Evolutionary conservation across 371 early-diverging fungal species (phyloP), one percentile per base, ranked within the genome.

Genomic region (Mucor saturninus): DNA sequence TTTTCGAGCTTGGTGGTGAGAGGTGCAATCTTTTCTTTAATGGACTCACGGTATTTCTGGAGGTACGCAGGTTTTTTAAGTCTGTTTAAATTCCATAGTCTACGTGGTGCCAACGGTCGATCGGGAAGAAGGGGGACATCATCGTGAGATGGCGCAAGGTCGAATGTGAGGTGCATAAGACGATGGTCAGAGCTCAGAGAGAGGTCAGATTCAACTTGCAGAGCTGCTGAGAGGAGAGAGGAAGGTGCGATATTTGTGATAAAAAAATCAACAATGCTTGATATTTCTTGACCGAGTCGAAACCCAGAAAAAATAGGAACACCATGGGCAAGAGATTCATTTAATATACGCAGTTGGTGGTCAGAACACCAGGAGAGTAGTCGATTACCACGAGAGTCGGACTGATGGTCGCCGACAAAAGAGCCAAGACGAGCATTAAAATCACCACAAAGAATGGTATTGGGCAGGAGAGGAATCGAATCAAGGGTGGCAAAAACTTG

Each of bases 361-460:
- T 38, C 50, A 35, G 15, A 35, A 4, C 38, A 10, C 46, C 29
- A 49, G 7, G 42, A 5, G 14, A 15, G 15, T 4, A 45, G 15
- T 2, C 5, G 5, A 15, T 21, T 14, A 45, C 63, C 68, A 10
- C 53, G 49, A n/a, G 54, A 21, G 28, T 49, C 60, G 5, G 31
- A 29, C 11, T 1, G 10, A 5, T 30, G 10, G 10, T 59, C 68
- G 3, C 63, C 60, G 48, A 40, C 38, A n/a, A 21, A 13, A 11
- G 21, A 3, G n/a, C 60, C 60, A 30, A 59, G 51, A n/a, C 63
- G 13, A 4, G 56, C 51, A 21, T 68, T 68, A 8, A 63, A 21
- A 28, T 62, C 45, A 6, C 63, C 68, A 52, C 68, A 68, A 4
- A 68, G 56, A 14, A 68, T 59, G 1, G 63, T 62, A 8, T 56